Percentiles rank a stretch among this genome's conserved stretches.
These are phyloP conservation scores for Erythrobasidium hasegawianum DNA, from an alignment of 1,284 basidiomycete species.

Conservation along the genomic window DNA sequence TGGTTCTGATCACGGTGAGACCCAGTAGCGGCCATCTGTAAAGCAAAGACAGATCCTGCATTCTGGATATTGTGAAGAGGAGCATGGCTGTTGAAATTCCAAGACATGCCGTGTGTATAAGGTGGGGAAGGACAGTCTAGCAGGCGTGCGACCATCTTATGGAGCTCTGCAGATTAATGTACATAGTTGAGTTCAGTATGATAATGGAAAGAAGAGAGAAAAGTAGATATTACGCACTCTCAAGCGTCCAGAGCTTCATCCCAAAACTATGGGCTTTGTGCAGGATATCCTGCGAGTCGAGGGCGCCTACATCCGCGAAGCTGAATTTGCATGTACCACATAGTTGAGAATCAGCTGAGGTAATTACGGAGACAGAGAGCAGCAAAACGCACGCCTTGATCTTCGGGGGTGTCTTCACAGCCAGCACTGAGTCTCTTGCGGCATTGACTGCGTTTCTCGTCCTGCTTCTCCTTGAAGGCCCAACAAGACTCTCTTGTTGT, in stretches of 20 bases:
- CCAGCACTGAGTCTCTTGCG: constrained; percentile 4
- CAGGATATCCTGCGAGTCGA: constrained; percentile 58
- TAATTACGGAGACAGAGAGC: no score
- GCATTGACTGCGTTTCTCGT: constrained; percentile 10
- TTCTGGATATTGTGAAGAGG: constrained; percentile 43
- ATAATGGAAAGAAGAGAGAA: no score
- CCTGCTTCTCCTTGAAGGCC: constrained; percentile 3
- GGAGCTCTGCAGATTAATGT: no score
- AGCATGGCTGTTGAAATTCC: constrained; percentile 41
- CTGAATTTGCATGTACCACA: no score
- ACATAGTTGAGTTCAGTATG: no score
- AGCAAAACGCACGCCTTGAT: constrained; percentile 28
- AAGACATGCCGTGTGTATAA: constrained; percentile 31
- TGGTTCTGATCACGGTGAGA: no score
- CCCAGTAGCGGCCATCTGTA: constrained; percentile 36
- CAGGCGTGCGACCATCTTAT: constrained; percentile 47
- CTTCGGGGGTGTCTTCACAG: constrained; percentile 31
- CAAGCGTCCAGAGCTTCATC: constrained; percentile 83
- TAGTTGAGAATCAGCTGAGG: no score
- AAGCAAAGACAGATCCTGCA: constrained; percentile 45
- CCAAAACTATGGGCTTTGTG: constrained; percentile 70
- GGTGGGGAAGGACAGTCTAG: constrained; percentile 41
- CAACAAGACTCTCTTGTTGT: constrained; percentile 20
- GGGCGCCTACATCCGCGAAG: constrained; percentile 35
- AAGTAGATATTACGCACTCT: no score